A percentile compares a stretch with the other conserved stretches of the same genome.
phyloP scores from a whole-genome alignment of 768 basidiomycete species.

The Chalciporus chontae region DNA sequence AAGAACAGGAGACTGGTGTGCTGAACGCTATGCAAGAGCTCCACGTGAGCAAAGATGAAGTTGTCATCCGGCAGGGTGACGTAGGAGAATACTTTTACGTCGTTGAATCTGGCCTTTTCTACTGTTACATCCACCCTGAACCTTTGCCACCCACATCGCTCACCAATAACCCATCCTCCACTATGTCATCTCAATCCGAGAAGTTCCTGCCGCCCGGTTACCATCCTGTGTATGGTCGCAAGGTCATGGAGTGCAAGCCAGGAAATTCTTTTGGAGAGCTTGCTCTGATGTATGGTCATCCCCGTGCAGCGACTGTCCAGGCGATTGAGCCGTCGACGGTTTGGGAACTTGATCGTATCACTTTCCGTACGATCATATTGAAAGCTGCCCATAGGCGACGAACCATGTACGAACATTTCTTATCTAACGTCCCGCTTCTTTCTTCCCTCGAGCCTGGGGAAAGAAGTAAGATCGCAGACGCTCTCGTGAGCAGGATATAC shows the following conservation, averaged over 20 bases:
- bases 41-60: constrained; percentile 62
- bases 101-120: constrained; percentile 82
- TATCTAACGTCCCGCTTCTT: constrained; percentile 85
- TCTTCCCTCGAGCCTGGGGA: constrained; percentile 83
- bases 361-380: constrained; percentile 96
- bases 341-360: constrained; percentile 96
- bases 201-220: constrained; percentile 62
- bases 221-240: constrained; percentile 70
- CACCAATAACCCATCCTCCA: constrained; percentile 37
- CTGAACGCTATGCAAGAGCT: constrained; percentile 95
- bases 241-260: constrained; percentile 80
- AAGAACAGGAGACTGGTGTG: constrained; percentile 92
- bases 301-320: constrained; percentile 90
- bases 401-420: constrained; percentile 95
- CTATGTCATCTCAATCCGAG: constrained; percentile 40
- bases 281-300: constrained; percentile 97
- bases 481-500: constrained; percentile 80
- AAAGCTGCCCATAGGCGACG: constrained; percentile 88
- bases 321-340: constrained; percentile 79
- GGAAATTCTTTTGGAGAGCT: constrained; percentile 93
- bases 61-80: constrained; percentile 96
- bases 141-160: constrained; percentile 60
- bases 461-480: constrained; percentile 96
- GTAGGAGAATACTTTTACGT: constrained; percentile 98
- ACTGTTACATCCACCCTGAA: constrained; percentile 77